Base-by-base conservation (phyloP, 768 basidiomycete genomes). In the Steccherinum ochraceum region DNA sequence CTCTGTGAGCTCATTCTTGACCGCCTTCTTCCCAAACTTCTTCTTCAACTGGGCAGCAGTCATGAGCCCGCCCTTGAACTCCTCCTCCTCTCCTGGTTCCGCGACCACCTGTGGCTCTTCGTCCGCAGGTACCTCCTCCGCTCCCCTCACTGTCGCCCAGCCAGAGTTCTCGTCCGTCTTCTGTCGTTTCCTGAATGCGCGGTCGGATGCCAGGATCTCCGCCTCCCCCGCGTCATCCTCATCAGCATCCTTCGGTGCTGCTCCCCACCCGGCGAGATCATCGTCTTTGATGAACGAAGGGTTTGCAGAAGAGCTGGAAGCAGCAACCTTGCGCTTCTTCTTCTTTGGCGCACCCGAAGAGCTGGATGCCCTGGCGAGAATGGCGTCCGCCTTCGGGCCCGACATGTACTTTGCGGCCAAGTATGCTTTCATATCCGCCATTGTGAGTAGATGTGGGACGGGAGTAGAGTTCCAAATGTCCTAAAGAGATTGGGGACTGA, bases 401-500 rank as follows among this genome's bases (percentile, higher is more conserved):
- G 93, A 84, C 93, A 97, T 95, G 72, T 98, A 98, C 55, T 89
- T 91, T 56, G 85, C 79, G 0, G 91, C 91, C 16, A 94, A 78
- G 65, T 94, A 94, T 20, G 89, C 75, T 65, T 92, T 85, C 72
- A 94, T 77, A 35, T 35, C 30, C 30, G 30, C 30, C 30, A 35
- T 35, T 16, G 39, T 56, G 61, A 46, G 52, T 48, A 47, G 26
- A 26, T 1, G 21, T 5, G 39, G 10, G 12, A 40, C 12, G 19
- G 25, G 35, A 23, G 47, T n/a, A n/a, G n/a, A n/a, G n/a, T n/a
- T n/a, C n/a, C n/a, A n/a, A n/a, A n/a, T n/a, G n/a, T n/a, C n/a
- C n/a, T n/a, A n/a, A n/a, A n/a, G n/a, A n/a, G n/a, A n/a, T n/a
- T n/a, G n/a, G n/a, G n/a, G n/a, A n/a, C n/a, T n/a, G n/a, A n/a